phyloP scores from a whole-genome alignment of 768 basidiomycete species.

The Hebeloma cylindrosporum region DNA sequence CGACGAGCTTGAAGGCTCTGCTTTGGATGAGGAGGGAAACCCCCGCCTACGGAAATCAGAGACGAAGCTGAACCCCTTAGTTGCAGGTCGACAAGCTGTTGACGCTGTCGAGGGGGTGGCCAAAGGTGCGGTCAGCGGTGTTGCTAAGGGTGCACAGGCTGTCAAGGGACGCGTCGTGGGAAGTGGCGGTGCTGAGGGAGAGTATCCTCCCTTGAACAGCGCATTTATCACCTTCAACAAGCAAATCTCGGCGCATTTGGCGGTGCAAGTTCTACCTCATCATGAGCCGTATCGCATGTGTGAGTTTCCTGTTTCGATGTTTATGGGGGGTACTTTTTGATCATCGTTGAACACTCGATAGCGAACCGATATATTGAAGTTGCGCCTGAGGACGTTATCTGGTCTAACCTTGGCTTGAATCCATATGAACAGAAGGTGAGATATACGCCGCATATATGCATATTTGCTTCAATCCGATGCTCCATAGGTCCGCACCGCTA shows the following conservation, averaged over 20 bases:
- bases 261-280: slow-evolving; percentile 70
- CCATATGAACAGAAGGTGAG: slow-evolving; percentile 76
- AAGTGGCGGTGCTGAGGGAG: slow-evolving; percentile 21
- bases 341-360: slow-evolving; percentile 14
- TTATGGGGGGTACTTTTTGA: neutral
- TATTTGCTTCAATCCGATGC: neutral
- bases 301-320: slow-evolving; percentile 19
- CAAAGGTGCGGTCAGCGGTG: slow-evolving; percentile 26
- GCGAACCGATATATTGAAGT: slow-evolving; percentile 75
- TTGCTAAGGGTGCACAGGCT: slow-evolving; percentile 24
- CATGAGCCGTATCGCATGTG: slow-evolving; percentile 85
- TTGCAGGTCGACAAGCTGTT: slow-evolving; percentile 23
- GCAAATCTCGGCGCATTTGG: slow-evolving; percentile 92
- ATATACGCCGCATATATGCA: neutral
- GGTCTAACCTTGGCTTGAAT: slow-evolving; percentile 87
- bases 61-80: slow-evolving; percentile 15
- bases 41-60: slow-evolving; percentile 9
- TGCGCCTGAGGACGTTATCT: slow-evolving; percentile 86
- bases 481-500: slow-evolving; percentile 47
- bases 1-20: slow-evolving; percentile 9
- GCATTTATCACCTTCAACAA: slow-evolving; percentile 90
- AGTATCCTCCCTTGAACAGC: slow-evolving; percentile 62
- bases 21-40: slow-evolving; percentile 19
- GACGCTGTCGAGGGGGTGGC: slow-evolving; percentile 19
- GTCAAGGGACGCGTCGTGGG: slow-evolving; percentile 23